Percentiles rank a stretch among this genome's conserved stretches.
phyloP scores from a whole-genome alignment of 2,329 filamentous ascomycete genomes.

The Ophiobolus disseminans region DNA sequence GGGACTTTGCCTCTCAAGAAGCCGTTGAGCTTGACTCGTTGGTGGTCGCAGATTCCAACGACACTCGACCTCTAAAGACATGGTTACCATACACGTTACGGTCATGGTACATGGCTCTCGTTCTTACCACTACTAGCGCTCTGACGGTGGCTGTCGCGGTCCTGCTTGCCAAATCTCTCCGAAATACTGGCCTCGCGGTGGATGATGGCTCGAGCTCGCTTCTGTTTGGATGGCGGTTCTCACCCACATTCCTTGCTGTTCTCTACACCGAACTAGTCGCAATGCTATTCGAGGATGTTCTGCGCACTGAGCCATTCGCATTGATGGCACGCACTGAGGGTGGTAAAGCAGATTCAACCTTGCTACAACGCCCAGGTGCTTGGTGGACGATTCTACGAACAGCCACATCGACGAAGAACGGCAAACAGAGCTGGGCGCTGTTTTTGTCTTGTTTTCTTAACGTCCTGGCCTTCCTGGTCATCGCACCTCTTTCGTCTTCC shows the following conservation, averaged over 20 bases:
- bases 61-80: too few relatives aligned
- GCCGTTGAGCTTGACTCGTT: too few relatives aligned
- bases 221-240: background rate
- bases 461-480: background rate
- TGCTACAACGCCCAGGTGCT: background rate
- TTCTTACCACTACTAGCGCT: too few relatives aligned
- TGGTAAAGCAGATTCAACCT: background rate
- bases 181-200: background rate
- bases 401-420: background rate
- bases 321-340: background rate
- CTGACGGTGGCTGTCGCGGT: too few relatives aligned
- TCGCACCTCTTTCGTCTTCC: background rate
- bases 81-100: too few relatives aligned
- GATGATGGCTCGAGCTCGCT: background rate
- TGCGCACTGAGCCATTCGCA: background rate
- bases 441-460: background rate
- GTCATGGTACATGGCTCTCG: too few relatives aligned
- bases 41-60: too few relatives aligned
- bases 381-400: background rate
- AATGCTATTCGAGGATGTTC: background rate
- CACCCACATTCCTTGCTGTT: background rate
- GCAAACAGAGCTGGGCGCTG: background rate
- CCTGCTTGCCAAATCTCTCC: background rate
- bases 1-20: too few relatives aligned
- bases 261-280: background rate